phyloP scores from a whole-genome alignment of 2,329 filamentous ascomycete species.

The Fusarium scirpi region DNA sequence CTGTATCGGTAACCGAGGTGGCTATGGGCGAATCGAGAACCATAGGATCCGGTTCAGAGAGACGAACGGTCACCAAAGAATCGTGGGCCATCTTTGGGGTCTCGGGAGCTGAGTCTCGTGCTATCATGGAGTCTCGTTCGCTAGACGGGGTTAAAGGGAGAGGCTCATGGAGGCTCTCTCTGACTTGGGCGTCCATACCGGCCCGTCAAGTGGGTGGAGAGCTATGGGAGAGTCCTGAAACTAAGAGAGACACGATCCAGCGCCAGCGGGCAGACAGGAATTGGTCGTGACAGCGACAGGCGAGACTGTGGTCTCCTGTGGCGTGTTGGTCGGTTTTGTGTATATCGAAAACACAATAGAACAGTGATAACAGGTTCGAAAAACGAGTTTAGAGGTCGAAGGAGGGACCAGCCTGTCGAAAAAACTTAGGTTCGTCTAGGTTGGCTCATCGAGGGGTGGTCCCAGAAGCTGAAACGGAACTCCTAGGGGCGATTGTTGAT shows the following conservation, averaged over 20 bases:
- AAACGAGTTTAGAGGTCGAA: conserved; percentile 18
- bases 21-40: conserved; percentile 54
- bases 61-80: conserved; percentile 81
- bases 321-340: conserved; percentile 30
- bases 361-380: conserved; percentile 6
- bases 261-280: conserved; percentile 28
- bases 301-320: conserved; percentile 22
- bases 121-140: conserved; percentile 41
- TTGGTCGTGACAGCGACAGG: conserved; percentile 37
- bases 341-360: conserved; percentile 17
- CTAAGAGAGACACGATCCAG: conserved; percentile 48
- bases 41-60: conserved; percentile 72
- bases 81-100: conserved; percentile 65
- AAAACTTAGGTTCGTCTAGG: conserved; percentile 31
- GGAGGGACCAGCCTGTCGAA: conserved; percentile 31
- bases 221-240: conserved; percentile 31
- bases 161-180: conserved; percentile 45
- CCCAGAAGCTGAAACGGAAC: conserved; percentile 42
- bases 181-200: conserved; percentile 49
- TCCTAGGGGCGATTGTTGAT: conserved; percentile 29
- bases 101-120: conserved; percentile 46
- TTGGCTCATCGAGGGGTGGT: conserved; percentile 41
- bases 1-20: conserved; percentile 30
- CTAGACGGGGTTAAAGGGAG: conserved; percentile 42
- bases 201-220: conserved; percentile 34